These are phyloP conservation scores for Mycena chlorophos DNA, from an alignment of 768 basidiomycete species.

Conservation along the genomic window DNA sequence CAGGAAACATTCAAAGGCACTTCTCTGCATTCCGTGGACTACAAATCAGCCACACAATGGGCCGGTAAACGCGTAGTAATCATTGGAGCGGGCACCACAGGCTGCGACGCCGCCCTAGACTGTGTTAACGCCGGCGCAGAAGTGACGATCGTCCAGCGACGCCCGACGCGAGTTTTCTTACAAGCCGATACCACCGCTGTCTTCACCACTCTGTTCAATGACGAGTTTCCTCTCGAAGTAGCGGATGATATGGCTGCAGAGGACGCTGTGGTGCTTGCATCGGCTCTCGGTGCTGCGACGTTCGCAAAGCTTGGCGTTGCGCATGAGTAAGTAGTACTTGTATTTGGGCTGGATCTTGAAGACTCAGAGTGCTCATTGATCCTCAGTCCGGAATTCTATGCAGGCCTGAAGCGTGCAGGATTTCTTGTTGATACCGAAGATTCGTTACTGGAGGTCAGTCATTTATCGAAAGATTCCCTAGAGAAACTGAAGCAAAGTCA, in stretches of 20 bases:
- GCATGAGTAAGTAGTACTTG: constrained; percentile 6
- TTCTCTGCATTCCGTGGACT: constrained; percentile 45
- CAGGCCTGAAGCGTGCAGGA: constrained; percentile 13
- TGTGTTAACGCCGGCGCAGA: constrained; percentile 13
- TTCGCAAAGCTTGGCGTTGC: background rate
- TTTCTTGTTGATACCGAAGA: constrained; percentile 14
- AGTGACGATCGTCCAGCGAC: constrained; percentile 40
- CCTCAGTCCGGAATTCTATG: constrained; percentile 19
- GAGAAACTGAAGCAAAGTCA: no score
- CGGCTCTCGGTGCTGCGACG: constrained; percentile 4
- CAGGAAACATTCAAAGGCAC: constrained; percentile 50
- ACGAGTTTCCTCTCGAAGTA: constrained; percentile 9
- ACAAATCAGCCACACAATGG: constrained; percentile 42
- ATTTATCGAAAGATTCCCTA: constrained; percentile 43
- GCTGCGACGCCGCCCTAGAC: constrained; percentile 19
- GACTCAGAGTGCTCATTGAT: background rate
- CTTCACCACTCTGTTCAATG: constrained; percentile 12
- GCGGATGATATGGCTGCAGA: constrained; percentile 16
- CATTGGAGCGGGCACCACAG: constrained; percentile 47
- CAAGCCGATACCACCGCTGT: constrained; percentile 3
- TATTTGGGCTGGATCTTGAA: background rate
- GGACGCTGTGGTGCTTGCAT: constrained; percentile 14
- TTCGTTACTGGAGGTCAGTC: constrained; percentile 49
- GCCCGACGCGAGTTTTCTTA: constrained; percentile 35
- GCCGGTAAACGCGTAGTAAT: constrained; percentile 55